Base-by-base conservation (phyloP, 192 early-diverging fungal species). In the Ambispora gerdemannii region DNA sequence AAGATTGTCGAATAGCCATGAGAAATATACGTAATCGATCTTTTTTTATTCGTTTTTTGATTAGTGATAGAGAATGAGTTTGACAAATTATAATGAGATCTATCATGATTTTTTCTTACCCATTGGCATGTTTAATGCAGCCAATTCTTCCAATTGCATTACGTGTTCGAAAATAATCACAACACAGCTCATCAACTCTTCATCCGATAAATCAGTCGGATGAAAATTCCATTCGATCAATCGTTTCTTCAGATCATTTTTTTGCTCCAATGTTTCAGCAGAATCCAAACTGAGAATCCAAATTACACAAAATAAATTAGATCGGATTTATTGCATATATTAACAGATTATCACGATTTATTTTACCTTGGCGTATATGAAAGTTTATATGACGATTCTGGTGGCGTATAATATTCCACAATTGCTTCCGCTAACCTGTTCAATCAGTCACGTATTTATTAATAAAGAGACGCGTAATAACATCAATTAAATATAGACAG, bases 151-250 rank as follows among this genome's bases (percentile, higher is more conserved):
- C 33, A 84, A 74, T 35, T 78, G 75, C 51, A 89, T 77, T 52
- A 84, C 81, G 58, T 89, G 85, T 75, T 89, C 82, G 72, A 92
- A 84, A 65, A 92, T 84, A 32, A 92, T 73, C 47, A 82, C 80
- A 0, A 84, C 86, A 65, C 86, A 86, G 60, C 86, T 86, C 63
- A 92, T 80, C 56, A 90, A 73, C 62, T 92, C 89, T 58, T 80
- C 77, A 51, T 83, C 77, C 27, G 75, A 72, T 27, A 89, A 75
- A 56, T 86, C 84, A 74, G 87, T 86, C n/a, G 91, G 88, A 72
- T 78, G 80, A 74, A 90, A 90, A 30, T 87, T 84, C 89, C 91
- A 90, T 33, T 84, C 84, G 19, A 82, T 75, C 1, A 92, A 70
- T 67, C 77, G 77, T 22, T 49, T 67, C 33, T 85, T 87, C n/a